Evolutionary conservation across 2,329 filamentous ascomycete genomes (phyloP), one percentile per base, ranked within the genome.

Genomic region (Ceratocystis diversiconidia): DNA sequence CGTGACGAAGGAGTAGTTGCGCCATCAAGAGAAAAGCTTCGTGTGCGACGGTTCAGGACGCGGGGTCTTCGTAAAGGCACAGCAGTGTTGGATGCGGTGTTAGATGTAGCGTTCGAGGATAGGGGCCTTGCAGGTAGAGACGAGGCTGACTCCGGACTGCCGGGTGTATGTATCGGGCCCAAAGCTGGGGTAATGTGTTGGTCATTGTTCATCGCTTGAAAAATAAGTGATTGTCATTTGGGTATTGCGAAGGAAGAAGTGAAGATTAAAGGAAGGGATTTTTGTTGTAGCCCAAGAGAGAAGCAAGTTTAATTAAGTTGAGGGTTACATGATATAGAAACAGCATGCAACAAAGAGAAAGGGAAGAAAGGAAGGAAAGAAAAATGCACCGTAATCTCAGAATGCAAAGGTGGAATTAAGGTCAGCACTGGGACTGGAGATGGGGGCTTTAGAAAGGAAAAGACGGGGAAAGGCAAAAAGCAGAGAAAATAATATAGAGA

Each of bases 11-110:
- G 60, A 19, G 63, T 59, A 43, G 64, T 43, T 50, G 57, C 43
- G 41, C 68, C 66, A 50, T 50, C 63, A 28, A 57, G 52, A 6
- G 66, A 67, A 44, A 19, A 62, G 61, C 66, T 67, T 22, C 66
- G 66, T 36, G 55, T 43, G 41, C 66, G 63, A 50, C 66, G 63
- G 41, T 52, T 57, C 19, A 57, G 22, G 36, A n/a, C 19, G 3
- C 64, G 64, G 15, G 63, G 48, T 4, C 55, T 55, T 10, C 66
- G 63, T 22, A 67, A 61, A n/a, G 66, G 66, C 10, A 65, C 59
- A 6, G 22, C 25, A 6, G 66, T 67, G 50, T 8, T 59, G 17
- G 10, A 12, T 41, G 36, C 36, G 36, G 36, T 41, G 36, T 41
- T 41, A 0, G 36, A 12, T 52, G 19, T 22, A 15, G 55, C 3